phyloP scores from a whole-genome alignment of 352 stramenopile genomes.

The Globisporangium paddicum region DNA sequence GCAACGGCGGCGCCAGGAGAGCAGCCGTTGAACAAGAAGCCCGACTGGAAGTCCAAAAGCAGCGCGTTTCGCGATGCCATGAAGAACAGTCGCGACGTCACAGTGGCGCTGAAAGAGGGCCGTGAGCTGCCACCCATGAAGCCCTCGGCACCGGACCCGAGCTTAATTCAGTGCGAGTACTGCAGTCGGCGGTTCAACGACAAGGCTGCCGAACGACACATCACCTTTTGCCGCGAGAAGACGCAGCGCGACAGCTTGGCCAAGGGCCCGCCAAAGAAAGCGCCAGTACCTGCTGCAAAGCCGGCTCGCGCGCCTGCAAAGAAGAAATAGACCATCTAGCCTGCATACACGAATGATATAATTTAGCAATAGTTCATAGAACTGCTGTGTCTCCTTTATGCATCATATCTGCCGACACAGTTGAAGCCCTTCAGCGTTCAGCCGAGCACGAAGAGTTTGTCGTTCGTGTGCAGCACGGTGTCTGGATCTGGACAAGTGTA shows the following conservation, averaged over 20 bases:
- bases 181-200: conserved; percentile 91
- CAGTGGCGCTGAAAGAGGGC: conserved; percentile 61
- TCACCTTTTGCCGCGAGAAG: conserved; percentile 89
- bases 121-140: conserved; percentile 53
- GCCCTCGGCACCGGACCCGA: conserved; percentile 67
- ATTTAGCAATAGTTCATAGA: not conserved
- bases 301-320: conserved; percentile 30
- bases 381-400: not conserved
- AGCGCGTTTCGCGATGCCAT: conserved; percentile 86
- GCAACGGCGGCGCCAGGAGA: conserved; percentile 29
- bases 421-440: too few relatives aligned
- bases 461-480: conserved; percentile 41
- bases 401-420: too few relatives aligned
- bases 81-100: conserved; percentile 69
- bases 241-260: conserved; percentile 44
- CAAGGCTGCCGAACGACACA: conserved; percentile 89
- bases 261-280: conserved; percentile 37
- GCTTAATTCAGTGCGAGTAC: conserved; percentile 89
- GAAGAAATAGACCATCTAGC: conserved; percentile 28
- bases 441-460: conserved; percentile 51
- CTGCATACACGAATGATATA: not conserved
- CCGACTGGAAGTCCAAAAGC: conserved; percentile 87
- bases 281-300: conserved; percentile 19
- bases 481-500: conserved; percentile 50
- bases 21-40: conserved; percentile 52